A percentile compares a stretch with the other conserved stretches of the same genome.
These are phyloP conservation scores for Amanita phalloides DNA, from an alignment of 768 basidiomycete genomes.

Conservation along the genomic window DNA sequence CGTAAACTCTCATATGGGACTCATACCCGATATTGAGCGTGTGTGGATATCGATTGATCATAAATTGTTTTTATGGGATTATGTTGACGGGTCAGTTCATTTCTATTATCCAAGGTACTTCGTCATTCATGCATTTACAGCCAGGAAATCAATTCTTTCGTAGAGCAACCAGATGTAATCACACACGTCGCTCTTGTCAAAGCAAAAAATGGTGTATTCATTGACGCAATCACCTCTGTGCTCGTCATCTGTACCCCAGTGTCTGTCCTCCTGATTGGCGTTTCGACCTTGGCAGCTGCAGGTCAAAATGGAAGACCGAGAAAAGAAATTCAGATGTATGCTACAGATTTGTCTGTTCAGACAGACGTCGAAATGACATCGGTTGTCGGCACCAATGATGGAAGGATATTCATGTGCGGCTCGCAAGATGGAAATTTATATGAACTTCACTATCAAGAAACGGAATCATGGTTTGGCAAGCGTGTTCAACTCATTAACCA, in stretches of 20 bases:
- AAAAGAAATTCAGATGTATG: conserved; percentile 81
- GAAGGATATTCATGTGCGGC: conserved; percentile 88
- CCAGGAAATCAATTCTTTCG: conserved; percentile 87
- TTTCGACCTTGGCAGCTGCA: conserved; percentile 43
- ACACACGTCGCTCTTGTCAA: conserved; percentile 80
- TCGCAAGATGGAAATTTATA: conserved; percentile 81
- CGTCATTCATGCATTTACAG: conserved; percentile 23
- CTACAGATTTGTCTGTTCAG: conserved; percentile 72
- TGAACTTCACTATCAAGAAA: conserved; percentile 86
- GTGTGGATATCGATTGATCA: conserved; percentile 95
- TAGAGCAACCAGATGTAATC: conserved; percentile 86
- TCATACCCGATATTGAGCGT: conserved; percentile 87
- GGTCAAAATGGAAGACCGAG: conserved; percentile 31
- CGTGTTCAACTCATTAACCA: conserved; percentile 80
- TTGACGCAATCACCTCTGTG: conserved; percentile 83
- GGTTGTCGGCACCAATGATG: conserved; percentile 67
- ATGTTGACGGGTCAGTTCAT: conserved; percentile 71
- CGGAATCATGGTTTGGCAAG: conserved; percentile 89
- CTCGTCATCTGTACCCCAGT: conserved; percentile 87
- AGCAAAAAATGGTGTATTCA: conserved; percentile 79
- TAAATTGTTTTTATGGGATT: conserved; percentile 95
- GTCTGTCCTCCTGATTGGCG: conserved; percentile 75
- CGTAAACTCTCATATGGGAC: conserved; percentile 76
- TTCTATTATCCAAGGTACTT: not conserved
- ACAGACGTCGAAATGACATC: conserved; percentile 82